phyloP scores from a whole-genome alignment of 352 stramenopile species.

The Sclerospora graminicola region DNA sequence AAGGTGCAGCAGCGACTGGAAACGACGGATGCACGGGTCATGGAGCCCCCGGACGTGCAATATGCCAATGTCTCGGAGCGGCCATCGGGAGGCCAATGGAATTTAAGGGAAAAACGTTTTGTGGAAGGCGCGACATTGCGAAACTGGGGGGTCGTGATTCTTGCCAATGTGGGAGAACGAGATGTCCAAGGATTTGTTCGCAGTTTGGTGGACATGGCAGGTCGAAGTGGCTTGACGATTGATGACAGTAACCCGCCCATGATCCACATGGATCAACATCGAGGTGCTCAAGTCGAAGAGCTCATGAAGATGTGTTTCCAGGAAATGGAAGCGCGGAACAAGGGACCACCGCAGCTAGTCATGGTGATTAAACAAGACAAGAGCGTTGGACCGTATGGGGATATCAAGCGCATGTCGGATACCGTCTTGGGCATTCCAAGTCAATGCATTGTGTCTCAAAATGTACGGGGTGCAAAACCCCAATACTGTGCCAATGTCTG shows the following conservation, averaged over 20 bases:
- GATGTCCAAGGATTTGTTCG: conserved; percentile 38
- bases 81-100: conserved; percentile 56
- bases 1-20: conserved; percentile 45
- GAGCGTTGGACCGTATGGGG: conserved; percentile 32
- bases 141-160: conserved; percentile 54
- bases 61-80: conserved; percentile 51
- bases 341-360: conserved; percentile 35
- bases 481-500: conserved; percentile 64
- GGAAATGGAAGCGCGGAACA: conserved; percentile 26
- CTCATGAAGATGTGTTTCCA: conserved; percentile 49
- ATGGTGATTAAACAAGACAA: conserved; percentile 49
- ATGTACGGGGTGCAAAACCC: conserved; percentile 28
- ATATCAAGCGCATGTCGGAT: conserved; percentile 74
- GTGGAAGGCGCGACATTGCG: conserved; percentile 33
- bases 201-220: conserved; percentile 23
- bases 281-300: conserved; percentile 36
- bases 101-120: conserved; percentile 66
- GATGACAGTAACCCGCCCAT: conserved; percentile 24
- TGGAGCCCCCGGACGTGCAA: conserved; percentile 52
- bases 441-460: conserved; percentile 53
- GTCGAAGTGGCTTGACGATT: conserved; percentile 31
- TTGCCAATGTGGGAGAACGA: conserved; percentile 22
- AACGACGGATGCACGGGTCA: conserved; percentile 31
- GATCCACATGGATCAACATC: conserved; percentile 29
- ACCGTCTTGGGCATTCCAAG: conserved; percentile 51